Base-by-base conservation (phyloP, 345 rosid genomes). In the Salix exigua region DNA sequence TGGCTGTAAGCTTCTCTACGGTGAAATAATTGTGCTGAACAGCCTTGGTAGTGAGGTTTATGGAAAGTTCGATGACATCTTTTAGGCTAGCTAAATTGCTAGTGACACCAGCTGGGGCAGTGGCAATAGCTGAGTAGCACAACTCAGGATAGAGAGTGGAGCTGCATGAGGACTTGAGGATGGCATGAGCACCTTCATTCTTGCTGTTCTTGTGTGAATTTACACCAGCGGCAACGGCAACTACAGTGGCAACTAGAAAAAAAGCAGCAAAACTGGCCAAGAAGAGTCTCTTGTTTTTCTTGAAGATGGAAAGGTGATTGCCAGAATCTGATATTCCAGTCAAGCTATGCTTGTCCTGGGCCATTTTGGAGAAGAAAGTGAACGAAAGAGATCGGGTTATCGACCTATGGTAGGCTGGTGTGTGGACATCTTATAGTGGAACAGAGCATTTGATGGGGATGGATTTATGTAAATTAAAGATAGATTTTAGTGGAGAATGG, bases 121-220 rank as follows among this genome's bases (percentile, higher is more conserved):
- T 33, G 71, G 91, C 87, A 17, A 93, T 66, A n/a, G 88, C 85
- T 0, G 98, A 91, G 85, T 77, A 76, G 82, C 99, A 95, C 12
- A 91, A 83, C 2, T 90, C 99, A 1, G 91, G 93, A 87, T 83
- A 91, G 12, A 65, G 71, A 5, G 98, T 88, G 84, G 66, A 72
- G 83, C 89, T 85, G 61, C 98, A 94, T 0, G 97, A 80, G 65
- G 90, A 73, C 82, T 82, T 90, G 67, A 92, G 84, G 5, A 94
- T 75, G 60, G 88, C 86, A 60, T 89, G 98, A 14, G 94, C 68
- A 1, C 48, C 19, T 12, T 19, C 62, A 14, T 50, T 6, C 19
- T 81, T 48, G 10, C n/a, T 21, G 31, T 66, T 72, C 17, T 73
- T 74, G 33, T 50, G 30, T 5, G 86, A 82, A 30, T 80, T 84